These are phyloP conservation scores for Jimgerdemannia lactiflua DNA, from an alignment of 192 early-diverging fungal species.

Conservation along the genomic window DNA sequence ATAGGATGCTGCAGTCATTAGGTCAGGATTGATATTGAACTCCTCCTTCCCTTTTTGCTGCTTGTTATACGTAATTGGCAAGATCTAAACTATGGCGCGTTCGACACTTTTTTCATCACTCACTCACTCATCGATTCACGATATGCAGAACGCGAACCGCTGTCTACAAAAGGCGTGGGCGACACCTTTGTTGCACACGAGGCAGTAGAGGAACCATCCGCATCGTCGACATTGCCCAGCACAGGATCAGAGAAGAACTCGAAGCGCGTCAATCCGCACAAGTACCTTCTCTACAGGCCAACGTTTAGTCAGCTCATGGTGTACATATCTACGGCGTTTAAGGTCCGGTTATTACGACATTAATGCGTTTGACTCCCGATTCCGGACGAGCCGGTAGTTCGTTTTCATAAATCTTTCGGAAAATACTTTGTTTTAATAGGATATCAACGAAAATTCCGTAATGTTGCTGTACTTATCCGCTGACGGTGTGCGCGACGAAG, in stretches of 20 bases:
- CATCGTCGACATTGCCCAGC: not conserved
- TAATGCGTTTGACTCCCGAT: not conserved
- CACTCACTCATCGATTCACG: not conserved
- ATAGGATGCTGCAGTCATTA: constrained; percentile 92
- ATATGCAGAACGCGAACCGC: not conserved
- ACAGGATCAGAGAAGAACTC: not conserved
- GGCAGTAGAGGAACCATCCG: not conserved
- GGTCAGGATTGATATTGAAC: constrained; percentile 32
- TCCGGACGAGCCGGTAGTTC: not conserved
- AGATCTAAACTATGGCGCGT: not conserved
- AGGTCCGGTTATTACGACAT: constrained; percentile 41
- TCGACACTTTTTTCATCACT: not conserved
- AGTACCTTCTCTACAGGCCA: constrained; percentile 91
- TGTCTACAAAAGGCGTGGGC: not conserved
- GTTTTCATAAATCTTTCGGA: not conserved
- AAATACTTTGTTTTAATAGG: constrained; percentile 36
- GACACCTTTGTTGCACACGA: not conserved
- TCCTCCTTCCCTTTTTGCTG: not conserved
- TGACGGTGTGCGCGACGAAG: constrained; percentile 53
- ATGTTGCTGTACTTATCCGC: constrained; percentile 90
- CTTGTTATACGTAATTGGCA: not conserved
- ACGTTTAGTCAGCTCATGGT: constrained; percentile 89
- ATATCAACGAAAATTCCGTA: constrained; percentile 83
- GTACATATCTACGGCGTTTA: constrained; percentile 91
- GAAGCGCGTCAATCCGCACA: constrained; percentile 64